Evolutionary conservation across 2,329 filamentous ascomycete genomes (phyloP).

Genomic region (Cladophialophora immunda): DNA sequence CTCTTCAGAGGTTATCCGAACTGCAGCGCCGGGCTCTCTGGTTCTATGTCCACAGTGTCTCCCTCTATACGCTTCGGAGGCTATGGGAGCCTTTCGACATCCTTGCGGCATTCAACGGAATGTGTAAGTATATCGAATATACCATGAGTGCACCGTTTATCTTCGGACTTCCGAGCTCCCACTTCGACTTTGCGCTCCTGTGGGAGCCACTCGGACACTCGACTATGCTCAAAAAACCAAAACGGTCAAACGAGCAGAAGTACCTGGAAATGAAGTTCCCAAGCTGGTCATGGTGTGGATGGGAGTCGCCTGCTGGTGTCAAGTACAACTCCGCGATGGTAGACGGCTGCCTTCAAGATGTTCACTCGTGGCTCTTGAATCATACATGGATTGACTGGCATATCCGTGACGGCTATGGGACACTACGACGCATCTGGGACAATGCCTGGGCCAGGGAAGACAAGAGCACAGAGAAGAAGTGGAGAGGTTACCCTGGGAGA

Average conservation of each 20-base stretch:
- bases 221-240: no score
- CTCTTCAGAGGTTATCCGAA: conserved; percentile 43
- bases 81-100: conserved; percentile 44
- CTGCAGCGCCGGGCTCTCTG: conserved; percentile 42
- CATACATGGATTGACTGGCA: conserved; percentile 52
- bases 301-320: no score
- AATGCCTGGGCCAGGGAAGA: not conserved
- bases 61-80: conserved; percentile 44
- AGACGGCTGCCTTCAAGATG: conserved; percentile 41
- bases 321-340: no score
- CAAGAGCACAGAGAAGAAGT: conserved; percentile 3
- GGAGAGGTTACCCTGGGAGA: conserved; percentile 20
- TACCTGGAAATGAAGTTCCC: conserved; percentile 42
- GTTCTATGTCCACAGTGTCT: conserved; percentile 46
- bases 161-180: conserved; percentile 46
- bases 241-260: not conserved
- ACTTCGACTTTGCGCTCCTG: conserved; percentile 49
- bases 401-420: conserved; percentile 46
- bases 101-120: conserved; percentile 47
- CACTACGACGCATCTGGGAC: conserved; percentile 46
- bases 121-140: conserved; percentile 42
- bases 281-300: conserved; percentile 51
- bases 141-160: conserved; percentile 42
- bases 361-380: conserved; percentile 46
- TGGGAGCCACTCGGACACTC: conserved; percentile 42